phyloP scores from a whole-genome alignment of 2,329 filamentous ascomycete species.

The Scedosporium apiospermum region DNA sequence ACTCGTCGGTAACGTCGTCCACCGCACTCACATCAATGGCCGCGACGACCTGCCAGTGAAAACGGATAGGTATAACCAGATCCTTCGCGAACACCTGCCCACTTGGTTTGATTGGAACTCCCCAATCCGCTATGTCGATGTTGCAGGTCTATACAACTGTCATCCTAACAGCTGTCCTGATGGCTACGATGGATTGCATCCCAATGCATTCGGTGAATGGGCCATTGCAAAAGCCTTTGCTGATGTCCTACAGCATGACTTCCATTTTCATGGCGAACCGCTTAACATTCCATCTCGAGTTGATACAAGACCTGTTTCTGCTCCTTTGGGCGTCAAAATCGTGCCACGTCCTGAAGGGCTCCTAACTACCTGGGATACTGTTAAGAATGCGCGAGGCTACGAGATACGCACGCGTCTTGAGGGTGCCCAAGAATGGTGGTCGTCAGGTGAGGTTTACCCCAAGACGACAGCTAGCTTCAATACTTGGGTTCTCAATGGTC shows the following conservation, averaged over 20 bases:
- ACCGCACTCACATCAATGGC: constrained; percentile 14
- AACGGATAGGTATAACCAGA: constrained; percentile 17
- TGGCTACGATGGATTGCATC: constrained; percentile 32
- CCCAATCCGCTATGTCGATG: constrained; percentile 21
- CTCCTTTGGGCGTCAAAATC: constrained; percentile 10
- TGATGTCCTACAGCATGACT: constrained; percentile 16
- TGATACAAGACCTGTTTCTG: constrained; percentile 10
- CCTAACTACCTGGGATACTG: constrained; percentile 13
- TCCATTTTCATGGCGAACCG: constrained; percentile 13
- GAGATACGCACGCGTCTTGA: constrained; percentile 6
- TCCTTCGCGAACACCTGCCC: constrained; percentile 14
- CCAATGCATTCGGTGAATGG: constrained; percentile 28
- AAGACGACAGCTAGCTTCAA: constrained; percentile 3
- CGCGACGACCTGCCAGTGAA: constrained; percentile 15
- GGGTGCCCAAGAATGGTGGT: constrained; percentile 3
- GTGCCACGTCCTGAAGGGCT: constrained; percentile 10
- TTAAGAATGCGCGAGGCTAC: constrained; percentile 16
- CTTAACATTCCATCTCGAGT: constrained; percentile 15
- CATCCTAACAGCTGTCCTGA: constrained; percentile 13
- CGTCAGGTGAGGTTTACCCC: background rate
- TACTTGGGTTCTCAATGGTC: constrained; percentile 5
- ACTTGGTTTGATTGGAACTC: constrained; percentile 17
- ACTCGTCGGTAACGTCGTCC: constrained; percentile 20
- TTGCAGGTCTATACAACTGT: constrained; percentile 20
- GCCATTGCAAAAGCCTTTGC: constrained; percentile 31